Conservation (phyloP, 495 filamentous ascomycete species). For the Aspergillus egyptiacus region DNA sequence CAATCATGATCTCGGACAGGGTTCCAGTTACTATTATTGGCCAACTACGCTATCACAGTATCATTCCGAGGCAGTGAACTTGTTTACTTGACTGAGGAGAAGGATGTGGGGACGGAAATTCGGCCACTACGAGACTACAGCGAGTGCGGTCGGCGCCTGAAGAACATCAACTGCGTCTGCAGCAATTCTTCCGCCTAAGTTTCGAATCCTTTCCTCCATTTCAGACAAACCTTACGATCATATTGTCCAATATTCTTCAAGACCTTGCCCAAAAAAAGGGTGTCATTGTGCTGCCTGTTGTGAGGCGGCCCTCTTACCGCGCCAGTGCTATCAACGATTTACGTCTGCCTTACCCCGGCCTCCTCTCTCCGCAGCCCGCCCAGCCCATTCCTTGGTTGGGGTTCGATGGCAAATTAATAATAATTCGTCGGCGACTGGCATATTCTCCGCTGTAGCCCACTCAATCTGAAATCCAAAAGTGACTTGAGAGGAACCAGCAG, state of each 20-base stretch:
- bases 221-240: neutral
- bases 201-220: neutral
- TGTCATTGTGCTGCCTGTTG: conserved; percentile 7
- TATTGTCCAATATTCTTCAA: neutral
- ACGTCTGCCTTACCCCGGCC: conserved; percentile 7
- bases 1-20: neutral
- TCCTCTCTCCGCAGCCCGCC: conserved; percentile 3
- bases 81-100: too few relatives aligned
- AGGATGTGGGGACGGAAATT: conserved; percentile 7
- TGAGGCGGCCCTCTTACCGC: neutral
- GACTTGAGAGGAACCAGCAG: too few relatives aligned
- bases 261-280: neutral
- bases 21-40: neutral
- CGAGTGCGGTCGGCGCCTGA: conserved; percentile 18
- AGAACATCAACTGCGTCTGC: conserved; percentile 13
- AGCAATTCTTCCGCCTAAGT: conserved; percentile 1
- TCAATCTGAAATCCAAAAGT: neutral
- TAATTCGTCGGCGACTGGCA: conserved; percentile 3
- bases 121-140: conserved; percentile 6
- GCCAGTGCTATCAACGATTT: neutral
- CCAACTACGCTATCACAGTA: too few relatives aligned
- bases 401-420: conserved; percentile 8
- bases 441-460: neutral
- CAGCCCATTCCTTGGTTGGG: conserved; percentile 4
- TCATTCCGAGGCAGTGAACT: too few relatives aligned